phyloP scores from a whole-genome alignment of 768 basidiomycete genomes.

The Boletus rubescentipes region DNA sequence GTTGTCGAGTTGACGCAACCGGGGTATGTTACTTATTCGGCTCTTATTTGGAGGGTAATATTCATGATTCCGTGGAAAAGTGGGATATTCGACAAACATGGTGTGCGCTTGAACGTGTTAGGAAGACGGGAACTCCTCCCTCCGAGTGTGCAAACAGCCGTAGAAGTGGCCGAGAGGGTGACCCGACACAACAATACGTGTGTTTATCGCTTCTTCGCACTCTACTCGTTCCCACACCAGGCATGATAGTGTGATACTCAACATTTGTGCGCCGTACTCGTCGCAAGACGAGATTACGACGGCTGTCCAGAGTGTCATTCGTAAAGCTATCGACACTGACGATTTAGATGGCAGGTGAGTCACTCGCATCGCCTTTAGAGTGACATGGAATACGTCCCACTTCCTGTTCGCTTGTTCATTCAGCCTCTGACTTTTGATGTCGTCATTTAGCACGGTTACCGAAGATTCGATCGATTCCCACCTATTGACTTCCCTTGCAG shows the following conservation, averaged over 20 bases:
- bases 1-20: slow-evolving; percentile 76
- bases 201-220: neutral
- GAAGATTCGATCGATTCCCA: slow-evolving; percentile 66
- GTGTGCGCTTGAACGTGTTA: slow-evolving; percentile 83
- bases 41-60: neutral
- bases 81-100: slow-evolving; percentile 75
- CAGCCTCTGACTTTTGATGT: neutral
- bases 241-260: slow-evolving; percentile 70
- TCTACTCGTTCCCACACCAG: neutral
- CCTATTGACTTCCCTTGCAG: slow-evolving; percentile 61
- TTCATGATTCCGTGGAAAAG: slow-evolving; percentile 38
- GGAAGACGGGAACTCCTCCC: slow-evolving; percentile 80
- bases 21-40: slow-evolving; percentile 55
- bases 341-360: slow-evolving; percentile 29
- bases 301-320: slow-evolving; percentile 50
- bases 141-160: slow-evolving; percentile 63
- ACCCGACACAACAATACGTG: slow-evolving; percentile 75
- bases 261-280: slow-evolving; percentile 91
- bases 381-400: slow-evolving; percentile 1
- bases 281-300: slow-evolving; percentile 89
- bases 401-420: neutral
- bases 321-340: slow-evolving; percentile 33
- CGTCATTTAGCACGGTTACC: slow-evolving; percentile 47
- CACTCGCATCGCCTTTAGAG: too few species aligned
- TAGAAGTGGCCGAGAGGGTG: slow-evolving; percentile 69